These are phyloP conservation scores for Eremothecium coryli DNA, from an alignment of 1,139 yeast species.

Conservation along the genomic window DNA sequence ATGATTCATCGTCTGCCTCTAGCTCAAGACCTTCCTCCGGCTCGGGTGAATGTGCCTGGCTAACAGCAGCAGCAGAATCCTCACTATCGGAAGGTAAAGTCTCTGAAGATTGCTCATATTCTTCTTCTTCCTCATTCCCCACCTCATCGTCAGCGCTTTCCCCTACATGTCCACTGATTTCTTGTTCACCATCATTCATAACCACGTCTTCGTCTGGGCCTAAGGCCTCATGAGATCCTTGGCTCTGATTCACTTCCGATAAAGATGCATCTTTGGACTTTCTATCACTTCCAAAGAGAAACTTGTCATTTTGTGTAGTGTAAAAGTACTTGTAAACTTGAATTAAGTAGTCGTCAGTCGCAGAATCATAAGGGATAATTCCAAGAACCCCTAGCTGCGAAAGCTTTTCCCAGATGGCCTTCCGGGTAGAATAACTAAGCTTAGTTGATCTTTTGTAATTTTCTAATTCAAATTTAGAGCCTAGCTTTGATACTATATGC, in stretches of 20 bases:
- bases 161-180: slow-evolving; percentile 6
- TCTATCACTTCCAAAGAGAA: slow-evolving; percentile 5
- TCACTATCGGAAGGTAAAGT: slow-evolving; percentile 4
- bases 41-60: slow-evolving; percentile 1
- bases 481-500: slow-evolving; percentile 16
- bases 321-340: slow-evolving; percentile 28
- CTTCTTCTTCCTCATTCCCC: slow-evolving; percentile 9
- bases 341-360: slow-evolving; percentile 26
- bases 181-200: slow-evolving; percentile 8
- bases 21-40: slow-evolving; percentile 1
- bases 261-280: not conserved
- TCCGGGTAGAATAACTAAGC: slow-evolving; percentile 17
- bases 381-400: slow-evolving; percentile 28
- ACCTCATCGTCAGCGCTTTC: slow-evolving; percentile 8
- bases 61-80: not conserved
- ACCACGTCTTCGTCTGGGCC: slow-evolving; percentile 9
- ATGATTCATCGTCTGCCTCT: slow-evolving; percentile 8
- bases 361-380: slow-evolving; percentile 25
- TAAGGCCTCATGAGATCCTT: slow-evolving; percentile 3
- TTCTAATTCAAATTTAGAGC: slow-evolving; percentile 5
- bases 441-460: slow-evolving; percentile 7
- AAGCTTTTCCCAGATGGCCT: slow-evolving; percentile 28
- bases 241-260: slow-evolving; percentile 1
- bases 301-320: slow-evolving; percentile 14
- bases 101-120: slow-evolving; percentile 8